A percentile compares a stretch with the other conserved stretches of the same genome.
Evolutionary conservation across 2,329 filamentous ascomycete genomes (phyloP).

Genomic region (Knufia fluminis): DNA sequence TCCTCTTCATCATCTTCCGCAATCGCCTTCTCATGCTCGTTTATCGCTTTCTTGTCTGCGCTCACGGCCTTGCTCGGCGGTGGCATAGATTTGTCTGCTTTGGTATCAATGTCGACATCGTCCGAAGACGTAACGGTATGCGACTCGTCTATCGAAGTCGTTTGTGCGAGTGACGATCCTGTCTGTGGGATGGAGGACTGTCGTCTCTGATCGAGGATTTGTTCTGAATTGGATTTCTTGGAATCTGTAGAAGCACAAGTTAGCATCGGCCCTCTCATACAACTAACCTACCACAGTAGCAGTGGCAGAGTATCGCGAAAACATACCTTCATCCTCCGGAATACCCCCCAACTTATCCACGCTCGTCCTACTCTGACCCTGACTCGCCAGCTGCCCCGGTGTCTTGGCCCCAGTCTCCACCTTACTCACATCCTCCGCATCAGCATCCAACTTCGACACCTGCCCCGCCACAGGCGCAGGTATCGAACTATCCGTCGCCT

Average conservation of each 20-base stretch:
- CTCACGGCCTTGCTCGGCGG: no score
- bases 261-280: no score
- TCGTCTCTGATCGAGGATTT: constrained; percentile 14
- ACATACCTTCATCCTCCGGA: constrained; percentile 15
- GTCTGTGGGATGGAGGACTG: constrained; percentile 14
- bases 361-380: constrained; percentile 20
- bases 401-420: constrained; percentile 19
- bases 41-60: background rate
- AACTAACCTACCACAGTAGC: no score
- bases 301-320: background rate
- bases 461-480: constrained; percentile 11
- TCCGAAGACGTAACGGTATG: no score
- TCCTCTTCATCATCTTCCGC: constrained; percentile 18
- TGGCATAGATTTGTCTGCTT: background rate
- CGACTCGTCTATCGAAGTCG: constrained; percentile 16
- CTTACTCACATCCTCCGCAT: constrained; percentile 12
- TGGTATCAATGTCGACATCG: no score
- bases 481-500: constrained; percentile 12
- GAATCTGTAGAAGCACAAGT: constrained; percentile 14
- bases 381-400: constrained; percentile 16
- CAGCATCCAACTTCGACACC: constrained; percentile 2
- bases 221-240: constrained; percentile 14
- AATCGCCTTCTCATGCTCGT: constrained; percentile 3
- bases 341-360: constrained; percentile 17
- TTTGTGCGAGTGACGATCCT: constrained; percentile 14